Conservation (phyloP, 257 asterid species). For the Nicotiana tabacum region DNA sequence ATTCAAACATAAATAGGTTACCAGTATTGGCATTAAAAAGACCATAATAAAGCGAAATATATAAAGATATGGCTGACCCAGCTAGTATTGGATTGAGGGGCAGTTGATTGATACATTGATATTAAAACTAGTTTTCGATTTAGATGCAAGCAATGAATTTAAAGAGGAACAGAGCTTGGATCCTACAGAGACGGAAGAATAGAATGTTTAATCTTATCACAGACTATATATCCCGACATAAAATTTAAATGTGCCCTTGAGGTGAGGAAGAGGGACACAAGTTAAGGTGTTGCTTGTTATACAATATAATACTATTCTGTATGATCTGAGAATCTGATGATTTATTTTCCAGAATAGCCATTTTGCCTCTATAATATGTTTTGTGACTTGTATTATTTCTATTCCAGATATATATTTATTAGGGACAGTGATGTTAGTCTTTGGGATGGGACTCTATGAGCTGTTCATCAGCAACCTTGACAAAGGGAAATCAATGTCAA, state of each 20-base stretch:
- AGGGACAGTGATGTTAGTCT: conserved; percentile 96
- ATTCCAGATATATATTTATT: conserved; percentile 59
- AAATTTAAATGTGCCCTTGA: neutral
- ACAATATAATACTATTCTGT: neutral
- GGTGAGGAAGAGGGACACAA: neutral
- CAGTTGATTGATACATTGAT: neutral
- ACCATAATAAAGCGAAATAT: no score
- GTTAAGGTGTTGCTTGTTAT: neutral
- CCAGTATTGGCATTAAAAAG: no score
- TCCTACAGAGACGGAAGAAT: no score
- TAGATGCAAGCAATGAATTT: neutral
- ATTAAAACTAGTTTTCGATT: neutral
- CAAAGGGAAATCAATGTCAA: conserved; percentile 42
- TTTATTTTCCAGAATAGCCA: neutral
- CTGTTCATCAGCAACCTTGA: conserved; percentile 94
- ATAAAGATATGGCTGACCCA: neutral
- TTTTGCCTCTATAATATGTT: neutral
- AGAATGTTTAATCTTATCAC: neutral
- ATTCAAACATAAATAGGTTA: no score
- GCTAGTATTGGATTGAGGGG: neutral
- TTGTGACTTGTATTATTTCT: neutral
- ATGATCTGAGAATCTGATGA: neutral
- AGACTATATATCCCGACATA: neutral
- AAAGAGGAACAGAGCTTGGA: neutral
- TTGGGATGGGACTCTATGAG: conserved; percentile 96